phyloP scores from a whole-genome alignment of 371 early-diverging fungal genomes.

The Mucor lusitanicus region DNA sequence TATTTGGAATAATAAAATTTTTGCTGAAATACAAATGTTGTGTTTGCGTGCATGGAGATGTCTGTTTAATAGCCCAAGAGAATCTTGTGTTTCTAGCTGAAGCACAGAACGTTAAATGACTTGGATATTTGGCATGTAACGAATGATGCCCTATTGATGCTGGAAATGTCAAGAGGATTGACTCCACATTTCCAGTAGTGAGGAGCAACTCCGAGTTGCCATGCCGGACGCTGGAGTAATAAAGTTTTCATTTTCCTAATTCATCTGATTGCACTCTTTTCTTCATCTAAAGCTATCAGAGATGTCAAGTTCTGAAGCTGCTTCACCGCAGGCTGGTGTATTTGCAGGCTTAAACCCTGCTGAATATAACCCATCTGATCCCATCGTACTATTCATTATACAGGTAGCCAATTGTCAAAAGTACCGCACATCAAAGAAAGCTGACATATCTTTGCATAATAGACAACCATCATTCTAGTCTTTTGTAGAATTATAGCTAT shows the following conservation, averaged over 20 bases:
- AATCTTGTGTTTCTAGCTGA: too few species aligned
- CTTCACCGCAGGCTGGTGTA: slow-evolving; percentile 53
- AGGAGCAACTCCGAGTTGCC: too few species aligned
- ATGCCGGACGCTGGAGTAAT: too few species aligned
- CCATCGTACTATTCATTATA: slow-evolving; percentile 68
- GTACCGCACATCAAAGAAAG: background rate
- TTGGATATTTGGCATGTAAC: too few species aligned
- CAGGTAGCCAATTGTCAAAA: slow-evolving; percentile 37
- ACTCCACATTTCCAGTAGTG: too few species aligned
- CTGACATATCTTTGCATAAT: slow-evolving; percentile 24
- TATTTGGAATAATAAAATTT: background rate
- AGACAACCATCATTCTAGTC: slow-evolving; percentile 68
- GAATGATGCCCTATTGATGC: too few species aligned
- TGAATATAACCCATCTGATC: slow-evolving; percentile 47
- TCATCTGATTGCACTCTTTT: too few species aligned
- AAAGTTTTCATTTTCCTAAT: too few species aligned
- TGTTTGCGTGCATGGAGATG: too few species aligned
- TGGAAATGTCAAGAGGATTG: too few species aligned
- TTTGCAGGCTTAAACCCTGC: slow-evolving; percentile 69
- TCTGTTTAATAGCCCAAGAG: too few species aligned
- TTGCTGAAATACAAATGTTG: background rate
- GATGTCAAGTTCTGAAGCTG: background rate
- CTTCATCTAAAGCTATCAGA: background rate
- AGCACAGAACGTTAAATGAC: too few species aligned
- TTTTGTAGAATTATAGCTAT: slow-evolving; percentile 67